A percentile compares a stretch with the other conserved stretches of the same genome.
phyloP scores from a whole-genome alignment of 2,329 filamentous ascomycete species.

The Penicillium sp. region DNA sequence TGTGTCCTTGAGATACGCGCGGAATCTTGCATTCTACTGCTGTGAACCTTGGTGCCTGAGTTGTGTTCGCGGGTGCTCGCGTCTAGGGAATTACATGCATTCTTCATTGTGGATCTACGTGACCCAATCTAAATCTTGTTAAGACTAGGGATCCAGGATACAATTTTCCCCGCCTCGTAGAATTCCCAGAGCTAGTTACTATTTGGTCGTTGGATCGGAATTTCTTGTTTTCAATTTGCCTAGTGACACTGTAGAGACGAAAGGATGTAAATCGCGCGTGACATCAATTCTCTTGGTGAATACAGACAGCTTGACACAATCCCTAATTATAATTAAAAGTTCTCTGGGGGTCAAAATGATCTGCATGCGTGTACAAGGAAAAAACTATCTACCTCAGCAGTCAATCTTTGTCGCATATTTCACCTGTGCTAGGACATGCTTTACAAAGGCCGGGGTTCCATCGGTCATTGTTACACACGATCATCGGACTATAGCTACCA shows the following conservation, averaged over 20 bases:
- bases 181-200: not conserved
- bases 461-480: not conserved
- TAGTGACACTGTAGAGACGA: not conserved
- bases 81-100: conserved; percentile 1
- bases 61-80: not conserved
- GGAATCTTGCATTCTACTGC: conserved; percentile 9
- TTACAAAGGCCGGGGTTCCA: not conserved
- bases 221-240: not conserved
- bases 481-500: not conserved
- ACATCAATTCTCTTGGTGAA: not conserved
- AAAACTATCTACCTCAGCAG: too few relatives aligned
- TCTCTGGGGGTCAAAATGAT: too few relatives aligned
- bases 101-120: conserved; percentile 5
- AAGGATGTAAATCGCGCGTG: not conserved
- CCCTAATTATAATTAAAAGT: too few relatives aligned
- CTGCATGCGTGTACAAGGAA: too few relatives aligned
- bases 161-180: not conserved
- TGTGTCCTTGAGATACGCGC: not conserved
- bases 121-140: not conserved
- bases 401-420: not conserved
- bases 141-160: not conserved
- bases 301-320: too few relatives aligned
- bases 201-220: not conserved
- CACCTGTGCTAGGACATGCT: not conserved
- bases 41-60: conserved; percentile 4